Evolutionary conservation across 202 grass and related monocot genomes (phyloP).

Genomic region (Hordeum pubiflorum): DNA sequence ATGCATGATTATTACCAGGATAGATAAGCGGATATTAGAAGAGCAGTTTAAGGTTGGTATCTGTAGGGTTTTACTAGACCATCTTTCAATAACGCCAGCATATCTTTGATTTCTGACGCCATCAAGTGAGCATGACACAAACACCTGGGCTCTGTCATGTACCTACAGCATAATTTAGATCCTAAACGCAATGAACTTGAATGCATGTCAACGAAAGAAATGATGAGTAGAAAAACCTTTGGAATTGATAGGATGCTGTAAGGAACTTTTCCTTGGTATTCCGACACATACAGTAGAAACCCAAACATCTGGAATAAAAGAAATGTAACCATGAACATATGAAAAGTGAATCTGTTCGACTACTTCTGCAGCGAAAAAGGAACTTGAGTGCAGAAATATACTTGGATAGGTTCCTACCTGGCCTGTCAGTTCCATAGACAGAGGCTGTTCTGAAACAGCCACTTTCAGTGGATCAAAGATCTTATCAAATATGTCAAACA

Average conservation of each 20-base stretch:
- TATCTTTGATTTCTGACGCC: conserved; percentile 42
- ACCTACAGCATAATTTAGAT: conserved; percentile 49
- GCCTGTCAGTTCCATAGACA: conserved; percentile 69
- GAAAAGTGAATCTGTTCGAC: background rate
- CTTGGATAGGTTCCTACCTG: conserved; percentile 49
- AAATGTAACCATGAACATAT: conserved; percentile 11
- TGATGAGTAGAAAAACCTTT: conserved; percentile 46
- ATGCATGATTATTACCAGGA: conserved; percentile 60
- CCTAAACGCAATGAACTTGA: conserved; percentile 21
- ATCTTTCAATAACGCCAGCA: conserved; percentile 77
- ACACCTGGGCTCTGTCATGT: conserved; percentile 96
- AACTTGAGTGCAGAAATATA: background rate
- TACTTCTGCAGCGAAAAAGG: background rate
- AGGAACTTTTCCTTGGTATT: conserved; percentile 47
- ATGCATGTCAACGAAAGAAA: conserved; percentile 3
- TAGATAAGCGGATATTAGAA: conserved; percentile 59
- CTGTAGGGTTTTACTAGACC: conserved; percentile 56
- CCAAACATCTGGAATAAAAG: conserved; percentile 83
- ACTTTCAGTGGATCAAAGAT: conserved; percentile 45
- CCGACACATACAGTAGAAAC: conserved; percentile 70
- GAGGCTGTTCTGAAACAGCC: conserved; percentile 59
- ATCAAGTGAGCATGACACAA: conserved; percentile 60
- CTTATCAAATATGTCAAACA: conserved; percentile 58
- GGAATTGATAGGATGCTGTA: conserved; percentile 61
- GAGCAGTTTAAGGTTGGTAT: conserved; percentile 66